Evolutionary conservation across 202 grass and related monocot genomes (phyloP).

Genomic region (Alloteropsis angusta): DNA sequence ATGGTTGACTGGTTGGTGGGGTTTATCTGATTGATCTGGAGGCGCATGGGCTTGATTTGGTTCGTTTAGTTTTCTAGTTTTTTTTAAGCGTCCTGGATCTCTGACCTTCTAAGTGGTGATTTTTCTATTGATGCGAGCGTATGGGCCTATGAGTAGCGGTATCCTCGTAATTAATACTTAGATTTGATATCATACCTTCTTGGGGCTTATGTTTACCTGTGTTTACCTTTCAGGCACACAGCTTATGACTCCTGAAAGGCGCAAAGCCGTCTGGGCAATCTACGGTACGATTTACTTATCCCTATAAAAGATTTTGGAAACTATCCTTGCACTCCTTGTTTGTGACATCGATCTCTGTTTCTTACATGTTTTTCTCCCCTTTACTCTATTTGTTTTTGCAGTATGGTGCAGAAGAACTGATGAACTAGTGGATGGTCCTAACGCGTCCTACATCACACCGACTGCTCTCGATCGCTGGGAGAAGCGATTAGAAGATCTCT

Average conservation of each 20-base stretch:
- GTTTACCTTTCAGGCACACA: conserved; percentile 60
- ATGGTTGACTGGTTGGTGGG: neutral
- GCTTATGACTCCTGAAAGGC: conserved; percentile 87
- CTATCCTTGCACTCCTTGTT: neutral
- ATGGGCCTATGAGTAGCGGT: neutral
- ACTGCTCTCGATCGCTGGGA: conserved; percentile 83
- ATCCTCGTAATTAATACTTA: neutral
- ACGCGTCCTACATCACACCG: conserved; percentile 75
- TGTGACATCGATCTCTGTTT: neutral
- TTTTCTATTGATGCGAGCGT: neutral
- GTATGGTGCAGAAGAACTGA: conserved; percentile 99
- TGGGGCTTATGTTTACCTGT: neutral
- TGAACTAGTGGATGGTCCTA: conserved; percentile 88
- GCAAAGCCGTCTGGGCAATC: conserved; percentile 93
- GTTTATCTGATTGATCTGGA: neutral
- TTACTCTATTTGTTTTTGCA: conserved; percentile 4
- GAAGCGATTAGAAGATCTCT: conserved; percentile 74
- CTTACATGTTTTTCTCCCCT: neutral
- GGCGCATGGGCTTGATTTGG: conserved; percentile 26
- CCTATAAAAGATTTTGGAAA: neutral
- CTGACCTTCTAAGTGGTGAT: neutral
- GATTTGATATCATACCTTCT: neutral
- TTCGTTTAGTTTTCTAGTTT: neutral
- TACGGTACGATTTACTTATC: conserved; percentile 32
- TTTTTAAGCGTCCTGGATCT: neutral